Conservation (phyloP, 768 basidiomycete species). For the Gymnopilus junonius region DNA sequence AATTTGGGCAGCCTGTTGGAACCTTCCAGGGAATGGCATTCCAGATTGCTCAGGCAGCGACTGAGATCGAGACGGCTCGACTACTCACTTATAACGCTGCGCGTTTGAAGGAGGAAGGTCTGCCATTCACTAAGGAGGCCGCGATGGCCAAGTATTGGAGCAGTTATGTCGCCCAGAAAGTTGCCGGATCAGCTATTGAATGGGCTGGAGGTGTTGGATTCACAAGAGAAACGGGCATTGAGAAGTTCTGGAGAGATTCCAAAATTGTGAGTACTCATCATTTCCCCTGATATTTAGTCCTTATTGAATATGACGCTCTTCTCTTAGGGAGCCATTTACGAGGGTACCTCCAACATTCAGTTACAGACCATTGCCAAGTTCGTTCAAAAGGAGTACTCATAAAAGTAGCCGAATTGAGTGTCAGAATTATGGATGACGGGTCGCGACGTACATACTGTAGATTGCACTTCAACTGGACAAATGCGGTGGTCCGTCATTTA, state of each 20-base stretch:
- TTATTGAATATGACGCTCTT: not conserved
- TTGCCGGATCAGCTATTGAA: slow-evolving; percentile 90
- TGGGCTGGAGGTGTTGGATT: slow-evolving; percentile 96
- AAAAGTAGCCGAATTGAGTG: not conserved
- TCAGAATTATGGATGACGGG: not conserved
- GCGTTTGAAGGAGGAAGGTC: slow-evolving; percentile 89
- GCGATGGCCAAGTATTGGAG: slow-evolving; percentile 98
- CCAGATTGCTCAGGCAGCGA: slow-evolving; percentile 90
- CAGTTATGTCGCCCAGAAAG: slow-evolving; percentile 86
- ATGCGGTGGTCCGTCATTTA: not conserved
- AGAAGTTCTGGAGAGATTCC: slow-evolving; percentile 96
- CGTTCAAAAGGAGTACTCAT: slow-evolving; percentile 85
- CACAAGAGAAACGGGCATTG: slow-evolving; percentile 92
- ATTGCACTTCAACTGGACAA: not conserved
- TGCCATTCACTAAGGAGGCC: slow-evolving; percentile 87
- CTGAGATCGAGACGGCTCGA: slow-evolving; percentile 89
- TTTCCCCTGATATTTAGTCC: not conserved
- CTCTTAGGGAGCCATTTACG: slow-evolving; percentile 89
- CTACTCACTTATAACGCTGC: slow-evolving; percentile 97
- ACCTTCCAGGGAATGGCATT: slow-evolving; percentile 96
- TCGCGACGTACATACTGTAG: not conserved
- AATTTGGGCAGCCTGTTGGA: slow-evolving; percentile 94
- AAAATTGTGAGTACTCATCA: slow-evolving; percentile 74
- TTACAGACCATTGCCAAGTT: slow-evolving; percentile 94
- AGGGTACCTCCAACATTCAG: slow-evolving; percentile 98